Evolutionary conservation across 306 rosid species (phyloP), one percentile per base, ranked within the genome.

Genomic region (Vigna radiata): DNA sequence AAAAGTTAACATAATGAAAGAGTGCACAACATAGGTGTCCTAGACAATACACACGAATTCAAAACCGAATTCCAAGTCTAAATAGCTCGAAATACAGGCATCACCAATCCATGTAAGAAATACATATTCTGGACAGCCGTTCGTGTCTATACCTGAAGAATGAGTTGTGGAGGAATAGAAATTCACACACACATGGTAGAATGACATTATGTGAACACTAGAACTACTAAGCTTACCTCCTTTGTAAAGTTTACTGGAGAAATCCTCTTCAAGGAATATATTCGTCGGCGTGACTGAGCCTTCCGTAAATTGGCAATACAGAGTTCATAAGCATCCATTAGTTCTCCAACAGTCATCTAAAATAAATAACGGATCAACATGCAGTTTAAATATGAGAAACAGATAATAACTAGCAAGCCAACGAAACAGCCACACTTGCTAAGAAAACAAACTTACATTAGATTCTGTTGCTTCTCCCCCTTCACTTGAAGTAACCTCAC

Each of bases 231-330:
- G 49, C 58, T 75, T 86, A 88, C 99, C 98, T 91, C 90, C 73
- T 86, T 96, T 12, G 99, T 82, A 79, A 92, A 92, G 86, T 91
- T 96, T 82, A 88, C 97, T 0, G 99, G 99, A 31, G 93, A 79
- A 59, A 92, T 86, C 83, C 85, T 88, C 87, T 86, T 91, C 84
- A 96, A 81, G 86, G 98, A 96, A 63, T 87, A 0, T 18, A 60
- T 36, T 29, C 94, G 96, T 49, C 98, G 81, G 4, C 61, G 77
- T 66, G 90, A 48, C 77, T 96, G 98, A 67, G 86, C 5, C 84
- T 85, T 87, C 43, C 96, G 79, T 78, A 96, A 81, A 85, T 73
- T 87, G 53, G 96, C 88, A 75, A 89, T 88, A 87, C 99, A 96
- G 55, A 5, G 85, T 88, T 86, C 98, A 81, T 96, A 96, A 77